Conservation (phyloP, 148 eudicot genomes). For the Euryodendron excelsum region DNA sequence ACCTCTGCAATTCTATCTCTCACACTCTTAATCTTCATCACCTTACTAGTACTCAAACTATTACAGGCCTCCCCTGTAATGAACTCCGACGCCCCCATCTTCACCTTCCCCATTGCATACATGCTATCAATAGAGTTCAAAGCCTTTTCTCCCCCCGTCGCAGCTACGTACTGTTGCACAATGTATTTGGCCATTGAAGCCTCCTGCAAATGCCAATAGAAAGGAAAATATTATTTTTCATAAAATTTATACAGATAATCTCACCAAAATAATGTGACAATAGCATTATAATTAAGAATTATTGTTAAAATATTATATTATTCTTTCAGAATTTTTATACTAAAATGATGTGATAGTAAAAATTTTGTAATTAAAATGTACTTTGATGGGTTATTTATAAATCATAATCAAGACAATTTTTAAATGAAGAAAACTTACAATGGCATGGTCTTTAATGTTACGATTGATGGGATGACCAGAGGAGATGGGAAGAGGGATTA, state of each 20-base stretch:
- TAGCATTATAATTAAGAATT: no score
- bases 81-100: slow-evolving; percentile 74
- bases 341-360: no score
- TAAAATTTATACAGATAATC: no score
- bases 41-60: slow-evolving; percentile 24
- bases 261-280: no score
- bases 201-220: slow-evolving; percentile 70
- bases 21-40: slow-evolving; percentile 50
- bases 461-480: slow-evolving; percentile 25
- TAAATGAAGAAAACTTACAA: no score
- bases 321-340: no score
- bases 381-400: no score
- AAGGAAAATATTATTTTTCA: no score
- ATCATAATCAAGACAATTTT: no score
- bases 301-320: no score
- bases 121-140: slow-evolving; percentile 72
- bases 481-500: slow-evolving; percentile 69
- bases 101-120: slow-evolving; percentile 93
- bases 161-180: slow-evolving; percentile 90
- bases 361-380: no score
- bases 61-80: slow-evolving; percentile 44
- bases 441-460: slow-evolving; percentile 65
- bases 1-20: slow-evolving; percentile 57
- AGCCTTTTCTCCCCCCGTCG: slow-evolving; percentile 80
- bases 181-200: slow-evolving; percentile 92